phyloP scores from a whole-genome alignment of 2,329 filamentous ascomycete genomes.

The Celoporthe dispersa region DNA sequence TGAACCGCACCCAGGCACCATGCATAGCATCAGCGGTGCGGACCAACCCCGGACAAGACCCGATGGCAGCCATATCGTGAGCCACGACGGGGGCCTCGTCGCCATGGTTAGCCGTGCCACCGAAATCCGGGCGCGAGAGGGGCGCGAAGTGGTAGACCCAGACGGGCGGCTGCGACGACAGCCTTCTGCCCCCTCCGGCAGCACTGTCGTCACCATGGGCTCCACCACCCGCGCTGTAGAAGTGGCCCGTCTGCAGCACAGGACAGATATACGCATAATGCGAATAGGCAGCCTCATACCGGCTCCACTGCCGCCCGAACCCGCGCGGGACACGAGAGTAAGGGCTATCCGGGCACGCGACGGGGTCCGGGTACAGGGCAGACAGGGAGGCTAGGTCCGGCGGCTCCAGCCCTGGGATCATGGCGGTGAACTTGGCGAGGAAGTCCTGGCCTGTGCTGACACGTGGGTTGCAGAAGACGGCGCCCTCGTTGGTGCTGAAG shows the following conservation, averaged over 20 bases:
- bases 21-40: conserved; percentile 48
- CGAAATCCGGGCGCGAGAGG: conserved; percentile 22
- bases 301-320: conserved; percentile 59
- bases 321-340: conserved; percentile 45
- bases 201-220: neutral
- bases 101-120: conserved; percentile 50
- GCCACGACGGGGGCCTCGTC: conserved; percentile 50
- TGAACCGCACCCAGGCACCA: conserved; percentile 47
- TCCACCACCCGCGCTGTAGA: conserved; percentile 34
- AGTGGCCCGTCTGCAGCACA: conserved; percentile 62
- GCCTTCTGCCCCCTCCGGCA: neutral
- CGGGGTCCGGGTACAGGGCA: conserved; percentile 66
- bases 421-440: conserved; percentile 60
- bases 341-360: conserved; percentile 42
- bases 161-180: conserved; percentile 1
- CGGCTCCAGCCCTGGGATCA: conserved; percentile 61
- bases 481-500: conserved; percentile 73
- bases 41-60: conserved; percentile 42
- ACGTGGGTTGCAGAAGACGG: conserved; percentile 61
- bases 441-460: conserved; percentile 57
- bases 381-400: conserved; percentile 60
- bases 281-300: conserved; percentile 64
- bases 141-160: conserved; percentile 61
- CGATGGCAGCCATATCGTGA: conserved; percentile 46
- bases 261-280: conserved; percentile 70